Evolutionary conservation across 352 stramenopile species (phyloP), one percentile per base, ranked within the genome.

Genomic region (Globisporangium alternatum): DNA sequence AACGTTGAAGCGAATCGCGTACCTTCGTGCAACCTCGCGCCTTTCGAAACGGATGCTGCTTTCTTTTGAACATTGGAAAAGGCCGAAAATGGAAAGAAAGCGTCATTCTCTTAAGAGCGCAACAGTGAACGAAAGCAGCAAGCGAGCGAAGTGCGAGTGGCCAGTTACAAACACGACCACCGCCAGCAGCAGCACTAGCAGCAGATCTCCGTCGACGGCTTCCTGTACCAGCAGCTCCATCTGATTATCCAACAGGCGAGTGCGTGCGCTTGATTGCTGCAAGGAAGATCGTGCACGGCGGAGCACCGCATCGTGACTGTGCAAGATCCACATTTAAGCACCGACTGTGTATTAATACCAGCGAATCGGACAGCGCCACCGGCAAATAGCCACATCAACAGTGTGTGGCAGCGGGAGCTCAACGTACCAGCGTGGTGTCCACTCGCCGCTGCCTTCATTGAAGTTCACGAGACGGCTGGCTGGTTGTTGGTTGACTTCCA

Each of bases 1-100:
- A 28, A 28, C 25, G 47, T 55, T 55, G 25, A 55, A 37, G 48
- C 48, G 7, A 28, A 43, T 56, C 54, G 61, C 65, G 59, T 62
- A 55, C 59, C 66, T 72, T 76, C 66, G 69, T 22, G 69, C 69
- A 72, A 76, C 69, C 56, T 70, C 22, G 2, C 13, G 5, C 9
- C 15, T 15, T 37, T 37, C 21, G 60, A 65, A 67, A 68, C 48
- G 19, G 22, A 21, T 35, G 51, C 19, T 17, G 41, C 52, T 56
- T 56, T 56, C 49, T 56, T 56, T 55, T 52, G 45, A 43, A 37
- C 35, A 45, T 56, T 60, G 56, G 59, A 56, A 59, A 56, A 60
- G 41, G 33, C 56, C 66, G 68, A 71, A 75, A 71, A 63, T 53
- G 64, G 67, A 56, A 69, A 43, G 51, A 69, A 69, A 53, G 30